Base-by-base conservation (phyloP, 2,329 filamentous ascomycete species). In the Davidsoniella neocaledoniae region DNA sequence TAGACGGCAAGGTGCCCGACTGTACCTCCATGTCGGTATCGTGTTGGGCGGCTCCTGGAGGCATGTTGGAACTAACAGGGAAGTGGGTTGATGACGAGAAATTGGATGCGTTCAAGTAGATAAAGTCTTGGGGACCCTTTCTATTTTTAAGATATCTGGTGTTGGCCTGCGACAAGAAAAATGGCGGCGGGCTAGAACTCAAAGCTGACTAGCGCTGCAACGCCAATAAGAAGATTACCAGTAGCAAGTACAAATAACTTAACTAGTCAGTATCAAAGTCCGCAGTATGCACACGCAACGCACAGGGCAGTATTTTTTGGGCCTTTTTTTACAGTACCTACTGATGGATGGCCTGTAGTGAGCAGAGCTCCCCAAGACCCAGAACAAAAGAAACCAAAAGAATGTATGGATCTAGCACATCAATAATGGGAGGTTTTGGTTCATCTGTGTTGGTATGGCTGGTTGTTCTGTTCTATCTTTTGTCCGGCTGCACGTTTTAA, bases 381-480 rank as follows among this genome's bases (percentile, higher is more conserved):
- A 33, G 12, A 33, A 33, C 29, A 33, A 12, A 33, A 12, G 10
- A 29, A 16, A 74, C 72, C 17, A 77, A 65, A 54, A 76, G 63
- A 53, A 77, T 74, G 54, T 74, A 77, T 10, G 72, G 71, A 54
- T 75, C 71, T 47, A 76, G 58, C 9, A 77, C 70, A 57, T 77
- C 73, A 46, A 76, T 73, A 40, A 71, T 65, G 2, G 72, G 70
- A 9, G 12, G 29, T 2, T 33, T 19, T 19, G 19, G 19, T 19
- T 19, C 19, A 19, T 19, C 19, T 19, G 29, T 2, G 8, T 29
- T 29, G 7, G 26, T 29, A 8, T 29, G 26, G 10, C 26, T 29
- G 26, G 21, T 23, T 23, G 21, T 23, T 33, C 29, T 33, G 29
- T 33, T 33, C 12, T 9, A 5, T 12, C 12, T 9, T 33, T 9